These are phyloP conservation scores for Sclerotinia glacialis DNA, from an alignment of 2,329 filamentous ascomycete genomes.

Conservation along the genomic window DNA sequence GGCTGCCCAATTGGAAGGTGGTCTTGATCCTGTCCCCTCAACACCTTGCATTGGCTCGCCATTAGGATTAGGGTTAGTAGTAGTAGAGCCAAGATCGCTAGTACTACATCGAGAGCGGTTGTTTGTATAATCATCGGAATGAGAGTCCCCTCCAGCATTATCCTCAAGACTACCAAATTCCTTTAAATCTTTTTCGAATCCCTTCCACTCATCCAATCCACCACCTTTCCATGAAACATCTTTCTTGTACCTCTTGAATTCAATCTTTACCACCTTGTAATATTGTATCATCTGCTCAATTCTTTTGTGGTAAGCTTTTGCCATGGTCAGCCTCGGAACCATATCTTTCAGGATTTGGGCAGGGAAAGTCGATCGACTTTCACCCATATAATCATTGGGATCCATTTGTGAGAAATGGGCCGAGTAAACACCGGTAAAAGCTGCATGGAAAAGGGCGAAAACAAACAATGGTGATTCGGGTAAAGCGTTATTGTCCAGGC, in stretches of 20 bases:
- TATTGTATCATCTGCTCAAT: conserved; percentile 54
- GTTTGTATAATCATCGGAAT: conserved; percentile 30
- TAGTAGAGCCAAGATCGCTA: conserved; percentile 29
- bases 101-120: conserved; percentile 35
- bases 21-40: conserved; percentile 29
- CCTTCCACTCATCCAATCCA: conserved; percentile 55
- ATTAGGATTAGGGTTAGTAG: conserved; percentile 27
- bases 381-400: conserved; percentile 50
- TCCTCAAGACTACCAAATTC: conserved; percentile 47
- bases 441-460: conserved; percentile 65
- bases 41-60: conserved; percentile 38
- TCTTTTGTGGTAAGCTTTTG: conserved; percentile 53
- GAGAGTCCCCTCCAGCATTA: conserved; percentile 28
- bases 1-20: conserved; percentile 34
- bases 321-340: conserved; percentile 54
- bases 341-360: conserved; percentile 52
- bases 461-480: conserved; percentile 63
- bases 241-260: conserved; percentile 39
- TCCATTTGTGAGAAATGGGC: conserved; percentile 69
- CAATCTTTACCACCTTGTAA: conserved; percentile 50
- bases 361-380: conserved; percentile 42
- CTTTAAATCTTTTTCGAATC: conserved; percentile 50
- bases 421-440: conserved; percentile 64
- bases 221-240: conserved; percentile 43
- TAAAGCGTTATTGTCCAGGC: conserved; percentile 58